Percentiles rank a stretch among this genome's conserved stretches.
phyloP scores from a whole-genome alignment of 2,329 filamentous ascomycete species.

The Nemania sp. region DNA sequence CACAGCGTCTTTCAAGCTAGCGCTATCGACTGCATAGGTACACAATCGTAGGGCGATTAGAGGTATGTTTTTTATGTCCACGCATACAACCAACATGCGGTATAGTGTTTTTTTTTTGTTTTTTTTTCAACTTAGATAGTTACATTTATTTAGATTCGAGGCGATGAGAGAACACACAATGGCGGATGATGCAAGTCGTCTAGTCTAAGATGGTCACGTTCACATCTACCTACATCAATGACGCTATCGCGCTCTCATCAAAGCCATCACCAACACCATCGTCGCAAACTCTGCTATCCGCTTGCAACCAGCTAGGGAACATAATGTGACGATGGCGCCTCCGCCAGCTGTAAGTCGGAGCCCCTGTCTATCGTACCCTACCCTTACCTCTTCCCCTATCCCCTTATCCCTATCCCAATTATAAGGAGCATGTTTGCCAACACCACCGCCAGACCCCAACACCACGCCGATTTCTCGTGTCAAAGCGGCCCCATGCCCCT shows the following conservation, averaged over 20 bases:
- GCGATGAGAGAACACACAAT: slow-evolving; percentile 17
- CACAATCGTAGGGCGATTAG: too few relatives aligned
- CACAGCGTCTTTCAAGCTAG: too few relatives aligned
- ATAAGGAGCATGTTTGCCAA: slow-evolving; percentile 17
- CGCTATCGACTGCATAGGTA: too few relatives aligned
- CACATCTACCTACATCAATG: slow-evolving; percentile 24
- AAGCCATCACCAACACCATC: neutral
- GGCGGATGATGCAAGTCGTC: slow-evolving; percentile 2
- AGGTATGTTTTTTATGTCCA: too few relatives aligned
- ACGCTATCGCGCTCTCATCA: slow-evolving; percentile 28
- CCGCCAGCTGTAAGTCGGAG: slow-evolving; percentile 44
- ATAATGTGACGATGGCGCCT: slow-evolving; percentile 40
- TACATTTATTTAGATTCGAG: neutral
- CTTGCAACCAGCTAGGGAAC: slow-evolving; percentile 13
- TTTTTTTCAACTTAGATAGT: too few relatives aligned
- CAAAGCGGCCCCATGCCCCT: slow-evolving; percentile 47
- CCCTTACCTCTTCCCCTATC: too few relatives aligned
- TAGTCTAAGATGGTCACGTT: slow-evolving; percentile 17
- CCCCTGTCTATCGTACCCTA: neutral
- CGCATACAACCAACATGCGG: neutral
- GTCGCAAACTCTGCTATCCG: slow-evolving; percentile 4
- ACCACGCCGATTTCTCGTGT: slow-evolving; percentile 50
- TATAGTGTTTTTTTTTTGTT: neutral
- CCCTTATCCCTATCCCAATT: too few relatives aligned
- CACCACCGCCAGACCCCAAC: slow-evolving; percentile 47